Percentiles rank a stretch among this genome's conserved stretches.
phyloP scores from a whole-genome alignment of 495 filamentous ascomycete species.

The Pseudomonodictys pantanalensis region DNA sequence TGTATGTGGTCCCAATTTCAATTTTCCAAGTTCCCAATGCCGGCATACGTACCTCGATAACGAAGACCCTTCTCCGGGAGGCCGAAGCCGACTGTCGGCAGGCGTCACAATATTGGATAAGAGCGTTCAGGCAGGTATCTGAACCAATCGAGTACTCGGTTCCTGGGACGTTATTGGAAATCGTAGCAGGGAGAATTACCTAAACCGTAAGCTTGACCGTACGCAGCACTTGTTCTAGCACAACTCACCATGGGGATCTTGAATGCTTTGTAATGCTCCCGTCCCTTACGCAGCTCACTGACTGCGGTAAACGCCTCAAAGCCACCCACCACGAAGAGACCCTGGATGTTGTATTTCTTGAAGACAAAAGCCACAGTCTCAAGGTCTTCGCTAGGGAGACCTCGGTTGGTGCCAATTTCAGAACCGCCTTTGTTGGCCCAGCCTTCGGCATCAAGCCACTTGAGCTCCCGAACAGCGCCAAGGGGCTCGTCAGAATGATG shows the following conservation, averaged over 20 bases:
- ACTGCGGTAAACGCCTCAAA: conserved; percentile 97
- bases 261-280: conserved; percentile 74
- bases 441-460: conserved; percentile 89
- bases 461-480: conserved; percentile 76
- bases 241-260: conserved; percentile 77
- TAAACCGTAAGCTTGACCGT: not conserved
- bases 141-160: conserved; percentile 96
- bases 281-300: conserved; percentile 76
- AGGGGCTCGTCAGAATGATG: conserved; percentile 81
- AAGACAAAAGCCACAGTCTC: conserved; percentile 81
- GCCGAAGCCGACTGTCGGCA: conserved; percentile 96
- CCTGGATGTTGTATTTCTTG: conserved; percentile 82
- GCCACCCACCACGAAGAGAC: conserved; percentile 86
- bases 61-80: conserved; percentile 87
- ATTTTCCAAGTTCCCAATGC: not conserved
- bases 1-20: not conserved
- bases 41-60: conserved; percentile 77
- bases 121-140: conserved; percentile 96
- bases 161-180: conserved; percentile 97
- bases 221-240: not conserved
- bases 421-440: conserved; percentile 97
- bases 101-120: conserved; percentile 93
- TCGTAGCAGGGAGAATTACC: conserved; percentile 82
- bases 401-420: conserved; percentile 96
- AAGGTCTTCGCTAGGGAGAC: conserved; percentile 78